Evolutionary conservation across 805 yeast genomes (phyloP), one percentile per base, ranked within the genome.

Genomic region (Candida sithepensis): DNA sequence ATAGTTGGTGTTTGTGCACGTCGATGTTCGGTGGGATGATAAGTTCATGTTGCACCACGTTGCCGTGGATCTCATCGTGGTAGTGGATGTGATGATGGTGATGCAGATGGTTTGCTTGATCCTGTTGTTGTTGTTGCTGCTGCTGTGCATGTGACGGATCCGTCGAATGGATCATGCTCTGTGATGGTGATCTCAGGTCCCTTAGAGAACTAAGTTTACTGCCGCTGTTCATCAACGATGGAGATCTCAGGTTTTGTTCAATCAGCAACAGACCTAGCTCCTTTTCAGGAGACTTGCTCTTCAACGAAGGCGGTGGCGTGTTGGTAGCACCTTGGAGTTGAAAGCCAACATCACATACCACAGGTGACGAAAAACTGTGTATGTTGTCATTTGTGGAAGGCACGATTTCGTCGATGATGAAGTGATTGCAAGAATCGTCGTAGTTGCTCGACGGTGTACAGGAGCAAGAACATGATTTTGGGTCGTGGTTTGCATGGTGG

Each of bases 81-180:
- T 60, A 56, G 32, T 62, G 66, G n/a, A 61, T 48, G 51, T 64
- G 68, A 38, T 59, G 64, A 45, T 62, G 64, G 34, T 63, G 66
- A 26, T 39, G 40, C 24, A 33, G 32, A 32, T 18, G 39, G 13
- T 39, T 22, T 2, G 20, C 14, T 51, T 28, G 24, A 32, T 34
- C 13, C 39, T 39, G 22, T 23, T 39, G 43, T 28, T 48, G 14
- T 10, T 5, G n/a, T 13, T 18, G 10, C 39, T n/a, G n/a, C n/a
- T n/a, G n/a, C n/a, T n/a, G n/a, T n/a, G n/a, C n/a, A n/a, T n/a
- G n/a, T n/a, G n/a, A n/a, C n/a, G n/a, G n/a, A n/a, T n/a, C n/a
- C n/a, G n/a, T n/a, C n/a, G n/a, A n/a, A n/a, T n/a, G n/a, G n/a
- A n/a, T n/a, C 22, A 13, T 14, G 12, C 14, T 34, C 20, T n/a